phyloP scores from a whole-genome alignment of 1,284 basidiomycete species.

The Cronartium quercuum region DNA sequence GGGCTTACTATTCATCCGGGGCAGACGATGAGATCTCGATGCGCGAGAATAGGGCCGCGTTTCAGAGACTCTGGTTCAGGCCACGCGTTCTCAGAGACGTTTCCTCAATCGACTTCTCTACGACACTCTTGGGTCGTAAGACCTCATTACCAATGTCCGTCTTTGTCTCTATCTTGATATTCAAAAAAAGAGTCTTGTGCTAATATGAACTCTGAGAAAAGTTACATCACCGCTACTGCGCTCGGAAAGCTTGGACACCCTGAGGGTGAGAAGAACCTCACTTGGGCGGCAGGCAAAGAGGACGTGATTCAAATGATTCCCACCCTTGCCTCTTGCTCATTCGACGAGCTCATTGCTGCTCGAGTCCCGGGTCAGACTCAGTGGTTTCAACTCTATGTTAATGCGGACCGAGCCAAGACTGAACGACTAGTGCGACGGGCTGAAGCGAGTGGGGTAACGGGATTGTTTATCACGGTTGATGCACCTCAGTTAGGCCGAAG shows the following conservation, averaged over 20 bases:
- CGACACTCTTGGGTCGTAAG: constrained; percentile 62
- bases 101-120: constrained; percentile 70
- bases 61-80: constrained; percentile 86
- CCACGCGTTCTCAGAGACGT: constrained; percentile 81
- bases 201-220: constrained; percentile 61
- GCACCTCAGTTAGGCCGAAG: constrained; percentile 84
- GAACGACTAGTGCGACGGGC: constrained; percentile 77
- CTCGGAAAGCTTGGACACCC: constrained; percentile 70
- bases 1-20: constrained; percentile 78
- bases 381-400: constrained; percentile 80
- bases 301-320: constrained; percentile 87
- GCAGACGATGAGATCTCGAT: constrained; percentile 67
- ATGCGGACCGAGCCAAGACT: constrained; percentile 72
- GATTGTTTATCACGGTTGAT: constrained; percentile 69
- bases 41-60: constrained; percentile 80
- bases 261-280: constrained; percentile 58
- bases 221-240: constrained; percentile 75
- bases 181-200: constrained; percentile 42
- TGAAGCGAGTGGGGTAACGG: constrained; percentile 72
- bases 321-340: constrained; percentile 78
- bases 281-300: constrained; percentile 71
- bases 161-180: neutral
- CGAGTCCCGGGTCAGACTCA: constrained; percentile 66
- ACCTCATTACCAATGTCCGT: constrained; percentile 36
- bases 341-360: constrained; percentile 81